Evolutionary conservation across 2,329 filamentous ascomycete species (phyloP), one percentile per base, ranked within the genome.

Genomic region (Fusarium penzigii): DNA sequence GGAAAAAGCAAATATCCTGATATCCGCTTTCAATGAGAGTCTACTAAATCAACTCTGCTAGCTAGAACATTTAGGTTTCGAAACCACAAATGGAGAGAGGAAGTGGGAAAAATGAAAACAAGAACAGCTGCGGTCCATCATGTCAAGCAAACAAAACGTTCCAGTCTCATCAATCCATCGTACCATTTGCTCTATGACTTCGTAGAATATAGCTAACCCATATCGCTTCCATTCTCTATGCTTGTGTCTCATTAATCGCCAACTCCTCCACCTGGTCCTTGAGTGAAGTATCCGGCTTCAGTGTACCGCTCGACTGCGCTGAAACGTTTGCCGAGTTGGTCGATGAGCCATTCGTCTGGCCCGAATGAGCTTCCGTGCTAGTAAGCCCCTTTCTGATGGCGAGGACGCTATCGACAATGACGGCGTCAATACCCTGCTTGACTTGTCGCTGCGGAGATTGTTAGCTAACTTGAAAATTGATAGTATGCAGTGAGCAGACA

Each of bases 321-420:
- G 50, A 49, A 29, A 51, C 52, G 38, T 60, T 61, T 25, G 48
- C 40, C 3, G 46, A 40, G 41, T 55, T 55, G 11, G 51, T 44
- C 13, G 56, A 25, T 25, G 29, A 43, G 14, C 32, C 29, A n/a
- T 17, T 6, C 13, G 12, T 52, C 44, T 29, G 47, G 34, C n/a
- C 46, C 3, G 16, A 10, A 11, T 12, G 55, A 7, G 64, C 48
- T 16, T 70, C 67, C 17, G 58, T 61, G 42, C 56, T 70, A 5
- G 90, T 94, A 55, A 99, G 80, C 1, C 91, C 93, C 72, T 96
- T 92, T 43, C 93, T 86, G 62, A 99, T 97, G 39, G 90, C 90
- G 29, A 97, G 82, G 3, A 99, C 93, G 56, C 85, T 94, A 69
- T 99, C 94, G 13, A 97, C 94, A 67, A 99, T 99, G 48, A 99